These are phyloP conservation scores for Eucalyptus dawsonii DNA, from an alignment of 345 rosid species.

Conservation along the genomic window DNA sequence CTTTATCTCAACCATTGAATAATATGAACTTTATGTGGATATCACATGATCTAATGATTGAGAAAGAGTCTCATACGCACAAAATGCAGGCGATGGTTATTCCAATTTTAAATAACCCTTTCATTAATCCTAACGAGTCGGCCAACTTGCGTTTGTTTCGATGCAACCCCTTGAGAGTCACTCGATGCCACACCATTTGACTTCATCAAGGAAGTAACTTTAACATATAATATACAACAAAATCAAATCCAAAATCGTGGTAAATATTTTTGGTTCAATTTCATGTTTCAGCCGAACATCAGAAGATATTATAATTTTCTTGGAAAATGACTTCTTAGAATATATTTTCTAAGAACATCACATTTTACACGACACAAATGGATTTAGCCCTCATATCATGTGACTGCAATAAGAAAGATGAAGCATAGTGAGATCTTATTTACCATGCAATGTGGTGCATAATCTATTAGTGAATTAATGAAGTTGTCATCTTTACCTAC, in stretches of 20 bases:
- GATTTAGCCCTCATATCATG: not conserved
- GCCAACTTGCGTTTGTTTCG: too few species aligned
- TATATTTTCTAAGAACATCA: too few species aligned
- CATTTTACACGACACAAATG: fast-evolving
- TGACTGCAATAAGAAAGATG: not conserved
- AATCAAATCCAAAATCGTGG: too few species aligned
- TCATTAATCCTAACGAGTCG: too few species aligned
- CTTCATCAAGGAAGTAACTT: too few species aligned
- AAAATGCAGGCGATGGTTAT: not conserved
- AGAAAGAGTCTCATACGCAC: not conserved
- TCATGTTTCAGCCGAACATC: fast-evolving
- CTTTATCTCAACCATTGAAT: not conserved
- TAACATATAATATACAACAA: too few species aligned
- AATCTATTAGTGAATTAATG: not conserved
- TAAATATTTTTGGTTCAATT: too few species aligned
- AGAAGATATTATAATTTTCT: fast-evolving
- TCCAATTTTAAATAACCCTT: too few species aligned
- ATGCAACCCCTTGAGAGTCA: too few species aligned
- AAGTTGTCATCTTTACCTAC: not conserved
- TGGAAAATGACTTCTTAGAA: too few species aligned
- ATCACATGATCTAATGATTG: not conserved
- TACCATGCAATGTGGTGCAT: not conserved
- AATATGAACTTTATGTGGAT: not conserved
- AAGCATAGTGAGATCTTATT: not conserved
- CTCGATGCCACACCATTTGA: too few species aligned